A percentile compares a stretch with the other conserved stretches of the same genome.
These are phyloP conservation scores for Xylaria grammica DNA, from an alignment of 495 filamentous ascomycete genomes.

Conservation along the genomic window DNA sequence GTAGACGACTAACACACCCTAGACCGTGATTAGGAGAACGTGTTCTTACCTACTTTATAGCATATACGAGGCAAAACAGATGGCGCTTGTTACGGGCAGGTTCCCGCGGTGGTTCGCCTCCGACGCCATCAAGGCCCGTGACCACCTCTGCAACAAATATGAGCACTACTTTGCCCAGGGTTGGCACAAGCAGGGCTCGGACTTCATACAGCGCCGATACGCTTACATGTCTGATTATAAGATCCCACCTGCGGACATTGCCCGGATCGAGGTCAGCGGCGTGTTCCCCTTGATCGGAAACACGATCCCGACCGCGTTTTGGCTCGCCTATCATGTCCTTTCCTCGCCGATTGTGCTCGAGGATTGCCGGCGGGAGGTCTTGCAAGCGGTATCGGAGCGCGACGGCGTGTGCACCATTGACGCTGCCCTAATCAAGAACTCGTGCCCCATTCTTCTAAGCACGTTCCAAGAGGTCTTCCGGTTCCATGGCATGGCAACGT, in stretches of 20 bases:
- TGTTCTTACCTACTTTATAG: neutral
- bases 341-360: conserved; percentile 21
- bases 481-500: conserved; percentile 18
- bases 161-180: conserved; percentile 15
- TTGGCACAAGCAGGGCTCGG: conserved; percentile 9
- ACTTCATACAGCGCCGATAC: neutral
- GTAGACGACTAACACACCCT: conserved; percentile 3
- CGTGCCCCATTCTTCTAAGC: conserved; percentile 34
- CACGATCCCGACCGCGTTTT: conserved; percentile 29
- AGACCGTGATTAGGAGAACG: neutral
- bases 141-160: neutral
- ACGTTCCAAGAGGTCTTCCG: conserved; percentile 40
- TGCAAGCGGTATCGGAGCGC: conserved; percentile 15
- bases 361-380: conserved; percentile 33
- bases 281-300: conserved; percentile 21
- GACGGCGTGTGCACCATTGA: conserved; percentile 26
- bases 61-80: conserved; percentile 10
- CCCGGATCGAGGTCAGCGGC: conserved; percentile 13
- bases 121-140: conserved; percentile 8
- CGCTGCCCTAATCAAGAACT: conserved; percentile 20
- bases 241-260: conserved; percentile 15
- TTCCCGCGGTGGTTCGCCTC: conserved; percentile 10
- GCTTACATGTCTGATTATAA: conserved; percentile 3
- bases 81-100: conserved; percentile 8
- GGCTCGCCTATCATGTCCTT: conserved; percentile 27